Conservation (phyloP, 139 green algal species). For the Tetradesmus lagerheimii region DNA sequence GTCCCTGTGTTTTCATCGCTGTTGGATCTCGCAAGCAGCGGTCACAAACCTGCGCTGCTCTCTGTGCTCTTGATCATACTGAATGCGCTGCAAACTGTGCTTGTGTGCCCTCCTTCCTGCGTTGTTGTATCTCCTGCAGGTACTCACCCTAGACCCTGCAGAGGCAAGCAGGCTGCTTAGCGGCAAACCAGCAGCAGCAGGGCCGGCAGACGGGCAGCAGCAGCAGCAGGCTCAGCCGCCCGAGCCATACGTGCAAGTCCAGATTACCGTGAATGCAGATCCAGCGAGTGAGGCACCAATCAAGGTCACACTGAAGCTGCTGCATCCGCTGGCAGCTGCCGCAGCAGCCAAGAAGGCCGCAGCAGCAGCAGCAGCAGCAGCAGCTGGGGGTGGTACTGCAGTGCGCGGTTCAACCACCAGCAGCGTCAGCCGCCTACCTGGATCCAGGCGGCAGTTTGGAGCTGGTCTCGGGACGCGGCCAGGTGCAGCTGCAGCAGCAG, state of each 20-base stretch:
- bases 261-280: background rate
- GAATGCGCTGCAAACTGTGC: no score
- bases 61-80: no score
- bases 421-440: background rate
- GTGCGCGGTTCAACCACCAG: background rate
- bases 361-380: constrained; percentile 9
- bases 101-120: background rate
- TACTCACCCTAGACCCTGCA: constrained; percentile 9
- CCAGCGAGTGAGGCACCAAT: background rate
- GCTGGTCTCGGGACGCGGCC: background rate
- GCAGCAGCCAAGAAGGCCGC: background rate
- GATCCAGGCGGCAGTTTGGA: background rate
- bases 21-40: no score
- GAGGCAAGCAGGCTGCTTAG: constrained; percentile 26
- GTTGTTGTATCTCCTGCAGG: background rate
- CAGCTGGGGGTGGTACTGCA: background rate
- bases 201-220: background rate
- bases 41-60: no score
- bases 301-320: background rate
- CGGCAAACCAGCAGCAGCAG: constrained; percentile 9
- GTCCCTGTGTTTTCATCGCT: no score
- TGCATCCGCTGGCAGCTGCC: background rate
- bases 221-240: constrained; percentile 8
- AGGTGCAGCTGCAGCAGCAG: background rate
- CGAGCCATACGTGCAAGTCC: background rate